Evolutionary conservation across 768 basidiomycete species (phyloP).

Genomic region (Suillus spraguei): DNA sequence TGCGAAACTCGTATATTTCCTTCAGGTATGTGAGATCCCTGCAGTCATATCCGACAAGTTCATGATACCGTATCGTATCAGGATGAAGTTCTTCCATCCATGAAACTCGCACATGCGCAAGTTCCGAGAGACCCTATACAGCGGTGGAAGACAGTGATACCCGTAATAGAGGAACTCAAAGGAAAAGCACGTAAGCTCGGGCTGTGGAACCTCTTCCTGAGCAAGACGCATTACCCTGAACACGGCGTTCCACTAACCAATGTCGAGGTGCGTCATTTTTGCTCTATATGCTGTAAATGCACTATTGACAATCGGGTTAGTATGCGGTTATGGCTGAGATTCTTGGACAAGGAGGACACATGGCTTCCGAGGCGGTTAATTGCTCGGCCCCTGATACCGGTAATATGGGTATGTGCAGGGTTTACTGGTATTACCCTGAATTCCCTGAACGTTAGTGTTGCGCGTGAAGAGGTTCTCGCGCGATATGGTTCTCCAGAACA

Average conservation of each 20-base stretch:
- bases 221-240: conserved; percentile 90
- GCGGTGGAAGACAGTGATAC: conserved; percentile 86
- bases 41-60: not conserved
- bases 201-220: conserved; percentile 97
- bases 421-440: not conserved
- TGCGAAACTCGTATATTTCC: conserved; percentile 79
- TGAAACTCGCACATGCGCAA: conserved; percentile 77
- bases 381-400: conserved; percentile 98
- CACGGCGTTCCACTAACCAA: conserved; percentile 90
- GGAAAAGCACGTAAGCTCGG: conserved; percentile 84
- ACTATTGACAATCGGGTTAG: conserved; percentile 38
- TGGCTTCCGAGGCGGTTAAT: conserved; percentile 87
- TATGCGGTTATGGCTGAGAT: conserved; percentile 98
- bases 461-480: conserved; percentile 84
- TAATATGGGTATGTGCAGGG: conserved; percentile 81
- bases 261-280: conserved; percentile 67
- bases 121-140: conserved; percentile 70
- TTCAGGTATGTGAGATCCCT: conserved; percentile 57
- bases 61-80: conserved; percentile 31
- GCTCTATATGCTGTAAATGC: not conserved
- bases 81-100: conserved; percentile 88
- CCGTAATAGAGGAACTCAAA: conserved; percentile 84
- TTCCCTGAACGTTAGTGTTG: conserved; percentile 6
- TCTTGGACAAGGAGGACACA: conserved; percentile 78
- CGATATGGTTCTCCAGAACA: conserved; percentile 91